Percentiles rank a stretch among this genome's conserved stretches.
Evolutionary conservation across 2,329 filamentous ascomycete species (phyloP).

Genomic region (Camillea tinctor): DNA sequence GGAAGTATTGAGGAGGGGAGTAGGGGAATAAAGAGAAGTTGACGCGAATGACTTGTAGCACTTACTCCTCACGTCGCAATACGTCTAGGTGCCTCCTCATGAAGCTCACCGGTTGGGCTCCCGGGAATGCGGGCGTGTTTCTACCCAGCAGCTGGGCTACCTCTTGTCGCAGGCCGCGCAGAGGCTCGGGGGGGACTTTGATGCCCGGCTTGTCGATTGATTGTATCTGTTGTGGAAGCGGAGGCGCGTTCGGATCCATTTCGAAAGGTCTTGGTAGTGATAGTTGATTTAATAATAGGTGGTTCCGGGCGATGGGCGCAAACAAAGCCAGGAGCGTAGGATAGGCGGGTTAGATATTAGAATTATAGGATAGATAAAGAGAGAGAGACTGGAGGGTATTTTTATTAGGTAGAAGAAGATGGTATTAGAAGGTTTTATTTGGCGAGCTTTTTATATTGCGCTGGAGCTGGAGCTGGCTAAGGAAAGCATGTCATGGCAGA

Average conservation of each 20-base stretch:
- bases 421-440: too few species aligned
- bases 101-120: conserved; percentile 93
- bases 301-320: neutral
- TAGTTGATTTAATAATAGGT: neutral
- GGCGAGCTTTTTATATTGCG: too few species aligned
- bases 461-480: too few species aligned
- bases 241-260: conserved; percentile 14
- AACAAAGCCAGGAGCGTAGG: neutral
- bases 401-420: neutral
- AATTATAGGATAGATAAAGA: neutral
- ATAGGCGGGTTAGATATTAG: neutral
- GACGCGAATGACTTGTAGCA: conserved; percentile 5
- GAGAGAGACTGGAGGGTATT: too few species aligned
- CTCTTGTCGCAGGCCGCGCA: conserved; percentile 63
- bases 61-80: conserved; percentile 73
- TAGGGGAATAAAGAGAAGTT: neutral
- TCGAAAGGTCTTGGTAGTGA: neutral
- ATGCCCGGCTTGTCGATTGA: conserved; percentile 63
- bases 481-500: too few species aligned
- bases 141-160: conserved; percentile 75
- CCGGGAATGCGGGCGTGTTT: conserved; percentile 71
- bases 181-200: conserved; percentile 61
- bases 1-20: too few species aligned
- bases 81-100: conserved; percentile 77
- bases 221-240: conserved; percentile 40